phyloP scores from a whole-genome alignment of 768 basidiomycete genomes.

The Leccinum uliginosum region DNA sequence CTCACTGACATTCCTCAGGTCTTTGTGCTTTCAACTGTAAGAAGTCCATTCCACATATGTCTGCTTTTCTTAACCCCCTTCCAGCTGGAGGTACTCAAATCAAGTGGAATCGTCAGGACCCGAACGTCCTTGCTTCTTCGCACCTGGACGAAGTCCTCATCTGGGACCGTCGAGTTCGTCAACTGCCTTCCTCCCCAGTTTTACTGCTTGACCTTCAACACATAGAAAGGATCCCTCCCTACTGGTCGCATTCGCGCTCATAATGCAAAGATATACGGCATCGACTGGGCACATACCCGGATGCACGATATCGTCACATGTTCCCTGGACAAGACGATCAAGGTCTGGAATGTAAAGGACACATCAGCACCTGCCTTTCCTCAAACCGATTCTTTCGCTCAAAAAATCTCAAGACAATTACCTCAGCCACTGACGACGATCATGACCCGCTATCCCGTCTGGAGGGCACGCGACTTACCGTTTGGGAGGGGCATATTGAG shows the following conservation, averaged over 20 bases:
- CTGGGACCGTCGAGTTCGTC: slow-evolving; percentile 87
- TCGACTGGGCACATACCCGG: slow-evolving; percentile 85
- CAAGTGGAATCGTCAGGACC: slow-evolving; percentile 92
- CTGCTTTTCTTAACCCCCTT: not conserved
- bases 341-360: slow-evolving; percentile 59
- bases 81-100: slow-evolving; percentile 89
- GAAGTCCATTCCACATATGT: not conserved
- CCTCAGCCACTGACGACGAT: slow-evolving; percentile 49
- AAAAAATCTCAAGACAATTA: slow-evolving; percentile 6
- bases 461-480: slow-evolving; percentile 88
- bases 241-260: slow-evolving; percentile 75
- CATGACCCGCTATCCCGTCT: slow-evolving; percentile 82
- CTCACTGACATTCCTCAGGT: slow-evolving; percentile 31
- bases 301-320: slow-evolving; percentile 88
- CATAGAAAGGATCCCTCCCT: slow-evolving; percentile 84
- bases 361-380: slow-evolving; percentile 15
- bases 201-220: slow-evolving; percentile 3
- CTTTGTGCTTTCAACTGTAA: slow-evolving; percentile 56
- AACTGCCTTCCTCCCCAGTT: not conserved
- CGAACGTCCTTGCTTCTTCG: slow-evolving; percentile 83
- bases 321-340: slow-evolving; percentile 91
- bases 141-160: slow-evolving; percentile 84
- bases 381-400: slow-evolving; percentile 3
- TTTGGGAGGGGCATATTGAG: slow-evolving; percentile 88
- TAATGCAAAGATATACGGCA: slow-evolving; percentile 91